These are phyloP conservation scores for Metarhizium sp. DNA, from an alignment of 2,329 filamentous ascomycete species.

Conservation along the genomic window DNA sequence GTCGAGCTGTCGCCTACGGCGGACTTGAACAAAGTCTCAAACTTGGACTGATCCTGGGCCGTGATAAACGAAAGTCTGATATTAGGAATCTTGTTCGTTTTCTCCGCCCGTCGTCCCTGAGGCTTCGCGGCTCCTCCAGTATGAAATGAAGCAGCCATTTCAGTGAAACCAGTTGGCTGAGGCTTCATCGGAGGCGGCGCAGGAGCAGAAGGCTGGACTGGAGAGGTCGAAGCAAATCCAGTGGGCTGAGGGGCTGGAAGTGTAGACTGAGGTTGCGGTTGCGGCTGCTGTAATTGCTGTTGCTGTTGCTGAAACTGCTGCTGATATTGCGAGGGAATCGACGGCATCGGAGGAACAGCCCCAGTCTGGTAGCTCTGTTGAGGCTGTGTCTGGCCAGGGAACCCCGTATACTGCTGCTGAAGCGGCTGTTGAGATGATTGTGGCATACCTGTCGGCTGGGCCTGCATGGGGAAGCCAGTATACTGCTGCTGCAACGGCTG, in stretches of 20 bases:
- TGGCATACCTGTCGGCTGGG: conserved; percentile 36
- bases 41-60: conserved; percentile 87
- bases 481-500: conserved; percentile 47
- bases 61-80: conserved; percentile 95
- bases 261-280: conserved; percentile 24
- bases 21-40: conserved; percentile 95
- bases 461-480: conserved; percentile 50
- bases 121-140: conserved; percentile 36
- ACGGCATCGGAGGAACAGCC: conserved; percentile 46
- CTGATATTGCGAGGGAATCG: conserved; percentile 51
- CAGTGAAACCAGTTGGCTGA: conserved; percentile 54
- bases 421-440: conserved; percentile 44
- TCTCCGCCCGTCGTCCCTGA: conserved; percentile 36
- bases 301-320: conserved; percentile 44
- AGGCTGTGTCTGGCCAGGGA: conserved; percentile 37
- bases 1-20: conserved; percentile 76
- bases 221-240: conserved; percentile 33
- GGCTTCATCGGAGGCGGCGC: conserved; percentile 52
- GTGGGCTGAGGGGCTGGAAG: conserved; percentile 33
- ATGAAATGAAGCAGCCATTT: conserved; percentile 60
- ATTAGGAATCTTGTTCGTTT: conserved; percentile 74
- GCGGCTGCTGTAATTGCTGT: conserved; percentile 30
- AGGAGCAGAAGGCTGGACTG: conserved; percentile 39
- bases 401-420: conserved; percentile 62
- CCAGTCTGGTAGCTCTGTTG: conserved; percentile 54